Conservation (phyloP, 768 basidiomycete genomes). For the Mrakia gelida region DNA sequence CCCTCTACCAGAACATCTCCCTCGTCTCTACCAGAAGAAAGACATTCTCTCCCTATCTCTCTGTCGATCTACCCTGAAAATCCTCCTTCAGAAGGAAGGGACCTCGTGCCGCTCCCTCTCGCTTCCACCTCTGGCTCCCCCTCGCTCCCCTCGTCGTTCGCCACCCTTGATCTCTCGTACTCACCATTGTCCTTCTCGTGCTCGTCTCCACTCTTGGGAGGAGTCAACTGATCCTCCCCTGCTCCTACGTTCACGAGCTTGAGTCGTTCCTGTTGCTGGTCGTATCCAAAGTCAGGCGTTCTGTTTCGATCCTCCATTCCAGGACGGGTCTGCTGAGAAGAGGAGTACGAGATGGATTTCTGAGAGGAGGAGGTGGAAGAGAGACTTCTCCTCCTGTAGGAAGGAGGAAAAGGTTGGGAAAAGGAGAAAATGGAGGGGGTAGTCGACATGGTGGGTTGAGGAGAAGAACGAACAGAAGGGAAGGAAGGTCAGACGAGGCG, state of each 20-base stretch:
- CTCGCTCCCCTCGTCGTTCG: not conserved
- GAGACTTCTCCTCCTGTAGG: not conserved
- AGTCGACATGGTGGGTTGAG: not conserved
- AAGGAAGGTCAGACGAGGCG: not conserved
- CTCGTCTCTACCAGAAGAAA: too few relatives aligned
- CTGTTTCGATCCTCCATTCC: too few relatives aligned
- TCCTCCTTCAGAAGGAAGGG: too few relatives aligned
- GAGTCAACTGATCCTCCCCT: not conserved
- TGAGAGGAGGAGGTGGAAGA: not conserved
- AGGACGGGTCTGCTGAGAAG: not conserved
- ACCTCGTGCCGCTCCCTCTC: too few relatives aligned
- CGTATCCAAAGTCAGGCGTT: not conserved
- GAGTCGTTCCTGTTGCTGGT: not conserved
- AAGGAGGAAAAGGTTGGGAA: not conserved
- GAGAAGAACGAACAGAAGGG: not conserved
- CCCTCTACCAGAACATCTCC: not conserved
- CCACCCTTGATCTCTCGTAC: not conserved
- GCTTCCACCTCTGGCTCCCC: too few relatives aligned
- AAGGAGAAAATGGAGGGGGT: not conserved
- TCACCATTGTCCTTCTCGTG: not conserved
- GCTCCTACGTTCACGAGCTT: too few relatives aligned
- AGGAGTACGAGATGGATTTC: not conserved
- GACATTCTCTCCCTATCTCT: too few relatives aligned
- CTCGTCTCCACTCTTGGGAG: constrained; percentile 6
- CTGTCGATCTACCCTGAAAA: too few relatives aligned